phyloP scores from a whole-genome alignment of 805 yeast genomes.

The Osmozyma mogii region DNA sequence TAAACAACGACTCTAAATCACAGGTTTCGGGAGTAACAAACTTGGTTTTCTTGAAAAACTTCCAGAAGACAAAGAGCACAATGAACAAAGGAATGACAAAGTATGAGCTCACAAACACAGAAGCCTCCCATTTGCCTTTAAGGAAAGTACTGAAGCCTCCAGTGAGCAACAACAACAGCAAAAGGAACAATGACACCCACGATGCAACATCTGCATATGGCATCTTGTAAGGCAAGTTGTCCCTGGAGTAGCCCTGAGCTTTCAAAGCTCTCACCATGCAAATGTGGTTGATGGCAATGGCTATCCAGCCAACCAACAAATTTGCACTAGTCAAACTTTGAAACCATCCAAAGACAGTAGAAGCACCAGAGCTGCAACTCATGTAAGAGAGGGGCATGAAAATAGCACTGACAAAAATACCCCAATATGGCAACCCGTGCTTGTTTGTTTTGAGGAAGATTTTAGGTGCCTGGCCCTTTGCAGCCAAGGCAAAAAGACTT shows the following conservation, averaged over 20 bases:
- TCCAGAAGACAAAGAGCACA: conserved; percentile 24
- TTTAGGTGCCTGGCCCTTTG: conserved; percentile 31
- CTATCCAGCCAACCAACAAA: conserved; percentile 22
- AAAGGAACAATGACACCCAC: conserved; percentile 21
- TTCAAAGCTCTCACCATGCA: conserved; percentile 26
- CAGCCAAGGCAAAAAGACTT: conserved; percentile 28
- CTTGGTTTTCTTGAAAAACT: conserved; percentile 22
- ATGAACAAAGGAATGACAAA: conserved; percentile 20
- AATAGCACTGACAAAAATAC: conserved; percentile 12
- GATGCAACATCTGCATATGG: conserved; percentile 19
- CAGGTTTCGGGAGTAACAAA: conserved; percentile 11
- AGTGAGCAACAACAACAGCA: conserved; percentile 21
- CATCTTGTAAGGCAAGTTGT: conserved; percentile 23
- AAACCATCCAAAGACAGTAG: conserved; percentile 29
- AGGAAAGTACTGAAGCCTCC: conserved; percentile 30
- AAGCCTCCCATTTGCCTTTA: conserved; percentile 18
- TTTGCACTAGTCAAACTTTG: conserved; percentile 24
- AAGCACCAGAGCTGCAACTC: conserved; percentile 17
- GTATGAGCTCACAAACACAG: conserved; percentile 17
- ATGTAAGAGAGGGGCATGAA: conserved; percentile 33
- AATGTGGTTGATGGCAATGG: conserved; percentile 24
- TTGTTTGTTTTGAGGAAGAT: conserved; percentile 23
- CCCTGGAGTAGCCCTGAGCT: conserved; percentile 30
- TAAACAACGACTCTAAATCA: conserved; percentile 6
- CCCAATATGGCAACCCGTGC: conserved; percentile 23